Base-by-base conservation (phyloP, 768 basidiomycete species). In the Suillus clintonianus region DNA sequence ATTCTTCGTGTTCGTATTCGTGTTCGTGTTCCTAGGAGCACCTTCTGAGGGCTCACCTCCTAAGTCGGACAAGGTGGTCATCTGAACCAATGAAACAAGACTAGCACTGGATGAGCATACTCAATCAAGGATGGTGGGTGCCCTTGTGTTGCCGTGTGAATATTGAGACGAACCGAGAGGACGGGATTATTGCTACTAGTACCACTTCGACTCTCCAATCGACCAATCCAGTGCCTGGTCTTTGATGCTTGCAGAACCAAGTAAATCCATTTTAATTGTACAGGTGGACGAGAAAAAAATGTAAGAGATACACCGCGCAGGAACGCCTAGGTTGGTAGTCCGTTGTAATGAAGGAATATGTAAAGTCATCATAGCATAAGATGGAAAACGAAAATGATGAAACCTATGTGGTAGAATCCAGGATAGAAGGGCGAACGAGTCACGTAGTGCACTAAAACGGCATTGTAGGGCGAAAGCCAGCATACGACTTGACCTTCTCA, bases 401-500 rank as follows among this genome's bases (percentile, higher is more conserved):
- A 41, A 41, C 24, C 7, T 24, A 57, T 57, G 8, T 37, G 15
- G 4, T 34, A 60, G 3, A 5, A 13, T 19, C 32, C 19, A 17
- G 15, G 27, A 51, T 30, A 56, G 5, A 39, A 39, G 14, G 6
- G 34, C 27, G 15, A 9, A 50, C 24, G 14, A 24, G 17, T 17
- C 17, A 30, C 7, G 15, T 24, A 39, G 17, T 24, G 24, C 22
- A 15, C 37, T 56, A 55, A 22, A 55, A 55, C 14, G 34, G 34
- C 22, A 9, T 37, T 56, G 56, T 57, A 41, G 22, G 69, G 41
- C 75, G 65, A 41, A 74, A 71, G 55, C 79, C 78, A 19, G 82
- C 82, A 64, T 85, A 86, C 70, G 89, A 89, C 76, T 95, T 94
- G 65, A 94, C 90, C 78, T 94, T 94, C 74, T 95, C 92, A 69